Evolutionary conservation across 1,139 yeast genomes (phyloP), one percentile per base, ranked within the genome.

Genomic region (Candida glucosophila): DNA sequence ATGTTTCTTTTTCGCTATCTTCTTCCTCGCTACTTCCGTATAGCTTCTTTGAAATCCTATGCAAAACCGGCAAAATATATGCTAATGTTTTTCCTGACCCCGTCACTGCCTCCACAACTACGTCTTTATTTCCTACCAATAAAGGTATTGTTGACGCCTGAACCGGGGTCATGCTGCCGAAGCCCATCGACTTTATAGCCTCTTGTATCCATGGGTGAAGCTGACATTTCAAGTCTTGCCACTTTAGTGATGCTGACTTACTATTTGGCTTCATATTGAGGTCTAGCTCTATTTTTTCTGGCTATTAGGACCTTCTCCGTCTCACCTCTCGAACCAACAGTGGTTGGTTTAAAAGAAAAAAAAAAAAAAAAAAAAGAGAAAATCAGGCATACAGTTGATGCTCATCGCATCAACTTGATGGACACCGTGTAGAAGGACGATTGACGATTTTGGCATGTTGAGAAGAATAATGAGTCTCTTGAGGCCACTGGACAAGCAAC

Each of bases 1-100:
- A 41, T 3, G 50, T 47, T 16, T 56, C 62, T 6, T 49, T 44
- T 23, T 43, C 34, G 27, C 44, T 49, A 6, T 43, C 40, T 12
- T 39, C 46, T 12, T 34, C 45, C 12, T 36, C 39, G 20, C 41
- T 37, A 19, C 52, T 39, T 26, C 49, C 46, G 17, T 52, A 31
- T 24, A 53, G 34, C 11, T 47, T 34, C 20, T 44, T 49, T 22
- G 67, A 53, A 17, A 78, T 52, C 49, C 73, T 73, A 41, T 86
- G 90, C 14, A 88, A 48, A 2, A 86, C 68, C 0, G 98, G 98
- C 4, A 90, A 67, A 6, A 75, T 74, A 52, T 81, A 90, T 3
- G 97, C 83, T 17, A 88, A 53, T 0, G 98, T 90, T 48, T 90
- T 90, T 6, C 98, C 98, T 0, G 97, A 86, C 0, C 98, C 98